Evolutionary conservation across 257 asterid species (phyloP).

Genomic region (Lycium barbarum): DNA sequence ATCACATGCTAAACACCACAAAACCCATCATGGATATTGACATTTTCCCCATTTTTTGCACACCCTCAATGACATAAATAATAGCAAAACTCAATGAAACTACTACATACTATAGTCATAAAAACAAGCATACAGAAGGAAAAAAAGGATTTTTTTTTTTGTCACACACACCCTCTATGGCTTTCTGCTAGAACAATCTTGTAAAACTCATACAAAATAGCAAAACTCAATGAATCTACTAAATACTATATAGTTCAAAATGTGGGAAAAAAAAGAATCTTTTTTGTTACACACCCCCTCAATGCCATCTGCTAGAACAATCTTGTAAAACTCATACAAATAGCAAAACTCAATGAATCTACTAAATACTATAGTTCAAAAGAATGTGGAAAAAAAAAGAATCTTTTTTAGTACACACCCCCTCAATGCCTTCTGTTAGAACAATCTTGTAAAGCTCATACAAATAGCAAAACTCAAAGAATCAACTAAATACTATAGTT

Average conservation of each 20-base stretch:
- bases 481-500: neutral
- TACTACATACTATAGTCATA: neutral
- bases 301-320: neutral
- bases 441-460: neutral
- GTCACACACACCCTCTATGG: neutral
- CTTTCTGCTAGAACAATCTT: neutral
- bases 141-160: neutral
- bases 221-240: neutral
- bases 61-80: no score
- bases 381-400: neutral
- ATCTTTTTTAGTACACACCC: neutral
- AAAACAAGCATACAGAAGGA: neutral
- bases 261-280: neutral
- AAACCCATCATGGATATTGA: slow-evolving; percentile 37
- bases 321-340: neutral
- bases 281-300: neutral
- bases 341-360: neutral
- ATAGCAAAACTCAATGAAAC: neutral
- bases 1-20: slow-evolving; percentile 38
- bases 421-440: slow-evolving; percentile 1
- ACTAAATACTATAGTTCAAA: neutral
- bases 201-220: neutral
- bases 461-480: neutral
- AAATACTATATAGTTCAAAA: neutral
- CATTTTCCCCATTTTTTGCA: slow-evolving; percentile 5